Base-by-base conservation (phyloP, 2,329 filamentous ascomycete species). In the Cladophialophora carrionii region DNA sequence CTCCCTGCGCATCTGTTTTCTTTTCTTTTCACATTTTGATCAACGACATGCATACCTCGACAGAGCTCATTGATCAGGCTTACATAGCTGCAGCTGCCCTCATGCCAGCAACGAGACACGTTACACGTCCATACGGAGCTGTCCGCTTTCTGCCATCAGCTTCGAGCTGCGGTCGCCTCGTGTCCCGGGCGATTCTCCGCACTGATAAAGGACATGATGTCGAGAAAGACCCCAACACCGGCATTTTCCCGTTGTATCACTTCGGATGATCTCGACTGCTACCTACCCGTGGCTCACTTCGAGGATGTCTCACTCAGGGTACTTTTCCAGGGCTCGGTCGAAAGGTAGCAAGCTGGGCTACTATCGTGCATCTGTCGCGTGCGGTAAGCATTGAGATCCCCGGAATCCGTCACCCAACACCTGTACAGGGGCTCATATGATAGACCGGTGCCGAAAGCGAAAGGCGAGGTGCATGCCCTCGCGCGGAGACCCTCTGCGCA, bases 391-490 rank as follows among this genome's bases (percentile, higher is more conserved):
- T 41, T 9, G 31, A 34, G 32, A 22, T 3, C 17, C 26, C 14
- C 9, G 17, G 12, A 37, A 34, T 14, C 12, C 12, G 14, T 14
- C 34, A 2, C 12, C 17, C 24, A 62, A 2, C 7, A 55, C 20
- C 32, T 43, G 59, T 34, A 34, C 31, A 61, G 29, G 17, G 29
- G 34, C 59, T 62, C 59, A 62, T 56, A 24, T 32, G 17, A 17
- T 49, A 62, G 59, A 26, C n/a, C 59, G 52, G 20, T 56, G 51
- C 59, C 59, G 52, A 34, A 56, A 62, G 55, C 51, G 59, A 34
- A 62, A 62, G 31, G 59, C 59, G 9, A 62, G 59, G 29, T 62
- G 59, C 41, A 62, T 46, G 52, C 59, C 59, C 37, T 49, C 59
- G 6, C 26, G n/a, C 26, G 52, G 34, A 14, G 52, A 62, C 31